Percentiles rank a stretch among this genome's conserved stretches.
Conservation (phyloP, 805 yeast genomes). For the Yarrowia sp. region DNA sequence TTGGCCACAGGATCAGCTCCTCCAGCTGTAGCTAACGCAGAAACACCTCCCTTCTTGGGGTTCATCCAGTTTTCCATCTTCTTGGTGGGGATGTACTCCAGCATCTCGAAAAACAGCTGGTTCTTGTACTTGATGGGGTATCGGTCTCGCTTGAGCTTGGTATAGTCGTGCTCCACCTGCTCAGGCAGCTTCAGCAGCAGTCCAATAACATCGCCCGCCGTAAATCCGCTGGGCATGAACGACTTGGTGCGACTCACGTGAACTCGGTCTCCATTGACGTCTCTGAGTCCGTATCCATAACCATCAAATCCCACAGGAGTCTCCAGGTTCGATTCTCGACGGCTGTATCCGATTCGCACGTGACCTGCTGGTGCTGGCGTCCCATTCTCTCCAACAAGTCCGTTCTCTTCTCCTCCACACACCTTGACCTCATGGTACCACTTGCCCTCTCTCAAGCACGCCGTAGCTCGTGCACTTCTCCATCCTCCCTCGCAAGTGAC, state of each 20-base stretch:
- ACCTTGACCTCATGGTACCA: conserved; percentile 79
- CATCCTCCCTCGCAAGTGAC: conserved; percentile 69
- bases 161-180: conserved; percentile 30
- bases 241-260: conserved; percentile 68
- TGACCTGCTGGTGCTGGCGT: conserved; percentile 42
- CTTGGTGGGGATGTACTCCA: conserved; percentile 69
- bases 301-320: conserved; percentile 97
- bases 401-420: conserved; percentile 42
- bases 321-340: conserved; percentile 85
- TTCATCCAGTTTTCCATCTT: conserved; percentile 68
- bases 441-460: conserved; percentile 71
- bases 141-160: conserved; percentile 70
- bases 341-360: conserved; percentile 77
- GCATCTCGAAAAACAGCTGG: conserved; percentile 77
- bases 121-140: conserved; percentile 81
- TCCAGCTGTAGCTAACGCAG: conserved; percentile 24
- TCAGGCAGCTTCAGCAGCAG: conserved; percentile 68
- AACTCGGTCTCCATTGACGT: conserved; percentile 68
- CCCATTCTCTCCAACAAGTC: conserved; percentile 8
- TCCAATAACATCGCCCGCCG: conserved; percentile 81
- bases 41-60: conserved; percentile 31
- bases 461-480: conserved; percentile 72
- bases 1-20: conserved; percentile 35
- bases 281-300: conserved; percentile 88
- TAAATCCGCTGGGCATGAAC: conserved; percentile 51